phyloP scores from a whole-genome alignment of 345 rosid species.

The Bruguiera parviflora region DNA sequence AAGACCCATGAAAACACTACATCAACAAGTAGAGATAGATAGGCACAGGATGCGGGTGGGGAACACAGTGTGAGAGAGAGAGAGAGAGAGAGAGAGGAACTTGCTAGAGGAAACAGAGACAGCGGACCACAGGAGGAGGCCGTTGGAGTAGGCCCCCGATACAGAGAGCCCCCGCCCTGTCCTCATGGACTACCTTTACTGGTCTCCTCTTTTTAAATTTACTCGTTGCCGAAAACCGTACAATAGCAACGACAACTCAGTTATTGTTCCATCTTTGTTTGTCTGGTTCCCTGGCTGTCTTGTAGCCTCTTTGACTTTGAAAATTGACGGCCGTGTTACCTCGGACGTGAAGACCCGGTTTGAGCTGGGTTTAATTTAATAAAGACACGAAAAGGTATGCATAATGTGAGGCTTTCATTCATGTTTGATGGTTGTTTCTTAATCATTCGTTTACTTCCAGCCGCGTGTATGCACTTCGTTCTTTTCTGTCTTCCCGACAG shows the following conservation, averaged over 20 bases:
- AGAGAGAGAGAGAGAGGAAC: neutral
- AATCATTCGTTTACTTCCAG: no score
- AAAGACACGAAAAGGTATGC: no score
- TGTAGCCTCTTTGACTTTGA: no score
- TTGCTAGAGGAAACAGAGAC: slow-evolving; percentile 9
- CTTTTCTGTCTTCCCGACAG: no score
- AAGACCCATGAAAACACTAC: neutral
- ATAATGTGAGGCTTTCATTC: no score
- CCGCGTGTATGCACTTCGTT: no score
- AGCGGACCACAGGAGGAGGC: slow-evolving; percentile 18
- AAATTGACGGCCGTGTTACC: no score
- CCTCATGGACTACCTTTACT: slow-evolving; percentile 22
- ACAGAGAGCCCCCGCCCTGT: slow-evolving; percentile 9
- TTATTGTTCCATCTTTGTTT: no score
- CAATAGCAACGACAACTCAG: neutral
- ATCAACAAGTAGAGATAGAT: neutral
- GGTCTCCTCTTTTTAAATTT: neutral
- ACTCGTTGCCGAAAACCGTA: neutral
- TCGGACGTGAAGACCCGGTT: no score
- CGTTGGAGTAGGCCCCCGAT: slow-evolving; percentile 33
- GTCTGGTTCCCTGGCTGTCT: no score
- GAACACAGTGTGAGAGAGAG: neutral
- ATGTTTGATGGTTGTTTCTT: no score
- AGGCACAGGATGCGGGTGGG: neutral
- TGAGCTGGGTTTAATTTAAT: no score